Evolutionary conservation across 345 rosid species (phyloP).

Genomic region (Passiflora organensis): DNA sequence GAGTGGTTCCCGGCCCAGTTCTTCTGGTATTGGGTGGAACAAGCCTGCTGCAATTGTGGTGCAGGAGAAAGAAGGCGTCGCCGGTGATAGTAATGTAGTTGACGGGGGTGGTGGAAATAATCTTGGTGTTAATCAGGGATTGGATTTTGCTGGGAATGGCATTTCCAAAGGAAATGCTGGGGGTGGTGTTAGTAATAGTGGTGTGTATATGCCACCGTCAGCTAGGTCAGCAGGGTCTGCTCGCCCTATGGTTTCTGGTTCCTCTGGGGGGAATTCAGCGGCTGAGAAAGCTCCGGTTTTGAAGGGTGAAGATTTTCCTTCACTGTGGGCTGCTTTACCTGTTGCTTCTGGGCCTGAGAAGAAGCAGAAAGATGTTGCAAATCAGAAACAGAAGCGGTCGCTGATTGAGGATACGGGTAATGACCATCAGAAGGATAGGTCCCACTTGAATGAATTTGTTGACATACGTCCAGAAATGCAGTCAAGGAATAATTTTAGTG

Average conservation of each 20-base stretch:
- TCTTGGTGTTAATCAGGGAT: conserved; percentile 34
- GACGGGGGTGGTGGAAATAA: background rate
- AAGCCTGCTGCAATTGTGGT: conserved; percentile 54
- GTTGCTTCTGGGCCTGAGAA: conserved; percentile 41
- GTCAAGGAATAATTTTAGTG: conserved; percentile 31
- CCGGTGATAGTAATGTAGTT: conserved; percentile 4
- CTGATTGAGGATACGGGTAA: conserved; percentile 32
- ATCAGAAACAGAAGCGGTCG: conserved; percentile 61
- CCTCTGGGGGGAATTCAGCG: conserved; percentile 19
- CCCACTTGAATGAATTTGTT: conserved; percentile 33
- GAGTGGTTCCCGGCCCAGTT: conserved; percentile 66
- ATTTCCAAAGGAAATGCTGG: conserved; percentile 30
- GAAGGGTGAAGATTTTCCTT: conserved; percentile 96
- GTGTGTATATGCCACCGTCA: conserved; percentile 46
- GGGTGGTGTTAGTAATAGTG: conserved; percentile 12
- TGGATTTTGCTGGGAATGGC: conserved; percentile 35
- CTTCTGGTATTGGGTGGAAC: conserved; percentile 84
- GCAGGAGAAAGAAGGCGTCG: conserved; percentile 53
- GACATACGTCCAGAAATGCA: conserved; percentile 63
- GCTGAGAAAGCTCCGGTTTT: conserved; percentile 60
- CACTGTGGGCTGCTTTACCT: conserved; percentile 72
- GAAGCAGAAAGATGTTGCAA: conserved; percentile 69
- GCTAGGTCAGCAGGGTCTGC: conserved; percentile 33
- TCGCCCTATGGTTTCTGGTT: conserved; percentile 28
- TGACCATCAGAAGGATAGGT: conserved; percentile 36